phyloP scores from a whole-genome alignment of 1,284 basidiomycete species.

The Xerocomus alliaceus region DNA sequence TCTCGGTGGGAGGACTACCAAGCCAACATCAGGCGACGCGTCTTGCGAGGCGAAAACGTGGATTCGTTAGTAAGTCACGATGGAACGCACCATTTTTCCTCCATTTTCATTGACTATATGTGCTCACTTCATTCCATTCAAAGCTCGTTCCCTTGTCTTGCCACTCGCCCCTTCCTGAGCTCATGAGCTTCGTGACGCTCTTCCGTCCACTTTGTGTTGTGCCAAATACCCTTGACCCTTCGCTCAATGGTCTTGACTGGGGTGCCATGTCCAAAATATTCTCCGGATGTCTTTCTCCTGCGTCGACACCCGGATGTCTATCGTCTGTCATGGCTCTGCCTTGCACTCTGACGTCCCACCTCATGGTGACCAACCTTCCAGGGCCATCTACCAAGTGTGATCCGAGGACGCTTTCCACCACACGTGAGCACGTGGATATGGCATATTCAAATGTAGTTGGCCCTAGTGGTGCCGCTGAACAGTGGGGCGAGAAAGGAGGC shows the following conservation, averaged over 20 bases:
- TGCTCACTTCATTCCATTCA: background rate
- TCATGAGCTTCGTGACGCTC: slow-evolving; percentile 77
- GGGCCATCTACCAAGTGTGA: slow-evolving; percentile 19
- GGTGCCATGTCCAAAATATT: slow-evolving; percentile 73
- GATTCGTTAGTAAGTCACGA: slow-evolving; percentile 60
- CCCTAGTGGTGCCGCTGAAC: slow-evolving; percentile 51
- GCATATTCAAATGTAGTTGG: slow-evolving; percentile 67
- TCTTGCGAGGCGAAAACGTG: slow-evolving; percentile 52
- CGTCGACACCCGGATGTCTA: slow-evolving; percentile 13
- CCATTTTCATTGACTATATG: slow-evolving; percentile 3
- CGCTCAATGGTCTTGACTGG: slow-evolving; percentile 71
- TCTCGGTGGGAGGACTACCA: slow-evolving; percentile 70
- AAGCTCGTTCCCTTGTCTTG: slow-evolving; percentile 84
- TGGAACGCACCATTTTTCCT: too few relatives aligned
- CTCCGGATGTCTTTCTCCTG: slow-evolving; percentile 52
- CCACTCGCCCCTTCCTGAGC: slow-evolving; percentile 86
- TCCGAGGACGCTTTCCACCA: background rate
- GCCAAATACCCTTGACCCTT: slow-evolving; percentile 79
- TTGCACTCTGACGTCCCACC: slow-evolving; percentile 26
- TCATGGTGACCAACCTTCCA: slow-evolving; percentile 13
- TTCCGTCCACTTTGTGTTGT: slow-evolving; percentile 79
- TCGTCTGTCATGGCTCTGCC: slow-evolving; percentile 28
- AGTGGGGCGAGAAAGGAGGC: slow-evolving; percentile 61
- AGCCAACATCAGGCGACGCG: slow-evolving; percentile 48
- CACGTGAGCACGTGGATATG: slow-evolving; percentile 48